These are phyloP conservation scores for Euphorbia tirucalli DNA, from an alignment of 345 rosid genomes.

Conservation along the genomic window DNA sequence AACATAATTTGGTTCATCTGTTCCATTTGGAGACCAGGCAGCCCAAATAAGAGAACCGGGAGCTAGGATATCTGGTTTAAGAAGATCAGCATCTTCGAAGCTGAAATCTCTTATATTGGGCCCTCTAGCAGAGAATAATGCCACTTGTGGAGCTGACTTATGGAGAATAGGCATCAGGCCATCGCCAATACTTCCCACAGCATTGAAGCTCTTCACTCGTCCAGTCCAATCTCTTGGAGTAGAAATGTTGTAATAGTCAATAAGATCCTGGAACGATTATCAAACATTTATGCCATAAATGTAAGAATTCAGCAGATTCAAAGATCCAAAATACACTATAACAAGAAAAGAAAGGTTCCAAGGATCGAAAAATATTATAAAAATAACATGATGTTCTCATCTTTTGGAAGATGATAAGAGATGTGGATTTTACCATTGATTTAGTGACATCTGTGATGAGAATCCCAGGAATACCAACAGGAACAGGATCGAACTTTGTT, in stretches of 20 bases:
- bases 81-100: constrained; percentile 96
- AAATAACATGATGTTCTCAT: neutral
- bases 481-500: constrained; percentile 93
- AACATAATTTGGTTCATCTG: constrained; percentile 80
- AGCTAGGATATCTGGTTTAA: constrained; percentile 95
- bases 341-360: neutral
- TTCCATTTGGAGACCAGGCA: constrained; percentile 99
- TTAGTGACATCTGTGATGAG: constrained; percentile 74
- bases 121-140: constrained; percentile 93
- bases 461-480: constrained; percentile 82
- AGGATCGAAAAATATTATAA: neutral
- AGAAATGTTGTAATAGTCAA: constrained; percentile 88
- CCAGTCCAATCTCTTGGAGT: constrained; percentile 97
- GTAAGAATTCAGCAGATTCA: neutral
- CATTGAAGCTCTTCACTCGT: constrained; percentile 81
- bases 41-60: constrained; percentile 99
- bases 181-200: constrained; percentile 85
- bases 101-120: constrained; percentile 93
- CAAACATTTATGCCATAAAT: neutral
- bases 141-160: constrained; percentile 99
- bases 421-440: constrained; percentile 59
- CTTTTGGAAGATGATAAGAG: neutral
- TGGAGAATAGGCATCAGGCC: constrained; percentile 91
- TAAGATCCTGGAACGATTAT: constrained; percentile 58
- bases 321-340: neutral